A percentile compares a stretch with the other conserved stretches of the same genome.
Conservation (phyloP, 2,329 filamentous ascomycete species). For the Nigrospora oryzae region DNA sequence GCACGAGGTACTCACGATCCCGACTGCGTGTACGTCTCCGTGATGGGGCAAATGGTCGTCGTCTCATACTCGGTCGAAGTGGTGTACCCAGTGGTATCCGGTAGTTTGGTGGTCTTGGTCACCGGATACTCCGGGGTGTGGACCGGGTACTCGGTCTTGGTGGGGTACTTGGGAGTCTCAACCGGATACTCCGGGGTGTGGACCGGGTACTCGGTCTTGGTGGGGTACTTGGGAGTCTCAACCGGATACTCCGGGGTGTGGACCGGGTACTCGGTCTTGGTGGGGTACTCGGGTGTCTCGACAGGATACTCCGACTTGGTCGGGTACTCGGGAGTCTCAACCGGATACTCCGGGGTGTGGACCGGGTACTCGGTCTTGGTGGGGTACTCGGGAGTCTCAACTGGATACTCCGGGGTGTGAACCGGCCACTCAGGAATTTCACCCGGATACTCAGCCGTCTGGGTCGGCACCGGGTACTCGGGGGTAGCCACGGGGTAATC, state of each 20-base stretch:
- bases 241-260: too few relatives aligned
- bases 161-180: too few relatives aligned
- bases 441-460: too few relatives aligned
- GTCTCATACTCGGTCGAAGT: constrained; percentile 28
- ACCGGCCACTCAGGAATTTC: constrained; percentile 1
- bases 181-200: constrained; percentile 1
- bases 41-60: constrained; percentile 32
- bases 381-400: too few relatives aligned
- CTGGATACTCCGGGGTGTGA: constrained; percentile 1
- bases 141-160: constrained; percentile 3
- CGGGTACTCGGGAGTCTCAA: too few relatives aligned
- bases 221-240: too few relatives aligned
- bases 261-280: too few relatives aligned
- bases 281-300: too few relatives aligned
- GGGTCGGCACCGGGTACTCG: too few relatives aligned
- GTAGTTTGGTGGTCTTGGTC: too few relatives aligned
- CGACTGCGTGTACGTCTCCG: constrained; percentile 12
- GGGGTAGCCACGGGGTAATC: background rate
- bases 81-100: background rate
- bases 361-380: constrained; percentile 3
- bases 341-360: too few relatives aligned
- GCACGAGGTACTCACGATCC: constrained; percentile 4
- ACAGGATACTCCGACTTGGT: too few relatives aligned
- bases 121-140: background rate
- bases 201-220: constrained; percentile 3